These are phyloP conservation scores for Phytophthora capsici DNA, from an alignment of 352 stramenopile species.

Conservation along the genomic window DNA sequence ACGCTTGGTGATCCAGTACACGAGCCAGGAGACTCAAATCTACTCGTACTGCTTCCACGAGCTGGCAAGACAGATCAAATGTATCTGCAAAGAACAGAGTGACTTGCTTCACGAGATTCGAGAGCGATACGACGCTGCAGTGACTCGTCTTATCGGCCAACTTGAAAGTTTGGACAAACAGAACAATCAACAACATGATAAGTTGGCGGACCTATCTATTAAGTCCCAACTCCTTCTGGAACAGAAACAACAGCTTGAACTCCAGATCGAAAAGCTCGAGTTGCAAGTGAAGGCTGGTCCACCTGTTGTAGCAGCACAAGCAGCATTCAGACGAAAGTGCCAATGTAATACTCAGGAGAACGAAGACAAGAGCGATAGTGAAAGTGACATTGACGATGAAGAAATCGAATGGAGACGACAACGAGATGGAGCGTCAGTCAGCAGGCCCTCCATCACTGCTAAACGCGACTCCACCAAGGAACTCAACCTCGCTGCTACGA, in stretches of 20 bases:
- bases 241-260: conserved; percentile 32
- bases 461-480: conserved; percentile 52
- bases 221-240: conserved; percentile 18
- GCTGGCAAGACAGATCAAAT: conserved; percentile 75
- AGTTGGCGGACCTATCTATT: conserved; percentile 21
- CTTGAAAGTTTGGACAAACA: conserved; percentile 21
- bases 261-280: conserved; percentile 29
- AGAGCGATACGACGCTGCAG: conserved; percentile 50
- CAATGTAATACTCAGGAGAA: not conserved
- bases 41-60: conserved; percentile 84
- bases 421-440: conserved; percentile 27
- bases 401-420: conserved; percentile 47
- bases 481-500: conserved; percentile 55
- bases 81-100: conserved; percentile 80
- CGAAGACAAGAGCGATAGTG: conserved; percentile 16
- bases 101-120: conserved; percentile 70
- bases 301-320: conserved; percentile 11
- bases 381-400: conserved; percentile 41
- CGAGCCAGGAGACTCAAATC: conserved; percentile 59
- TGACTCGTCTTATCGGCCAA: conserved; percentile 35
- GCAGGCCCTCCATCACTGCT: conserved; percentile 4
- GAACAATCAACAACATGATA: conserved; percentile 37
- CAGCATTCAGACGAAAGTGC: conserved; percentile 12
- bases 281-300: conserved; percentile 16
- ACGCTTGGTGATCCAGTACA: conserved; percentile 49